phyloP scores from a whole-genome alignment of 371 early-diverging fungal species.

The Mortierella sp. region DNA sequence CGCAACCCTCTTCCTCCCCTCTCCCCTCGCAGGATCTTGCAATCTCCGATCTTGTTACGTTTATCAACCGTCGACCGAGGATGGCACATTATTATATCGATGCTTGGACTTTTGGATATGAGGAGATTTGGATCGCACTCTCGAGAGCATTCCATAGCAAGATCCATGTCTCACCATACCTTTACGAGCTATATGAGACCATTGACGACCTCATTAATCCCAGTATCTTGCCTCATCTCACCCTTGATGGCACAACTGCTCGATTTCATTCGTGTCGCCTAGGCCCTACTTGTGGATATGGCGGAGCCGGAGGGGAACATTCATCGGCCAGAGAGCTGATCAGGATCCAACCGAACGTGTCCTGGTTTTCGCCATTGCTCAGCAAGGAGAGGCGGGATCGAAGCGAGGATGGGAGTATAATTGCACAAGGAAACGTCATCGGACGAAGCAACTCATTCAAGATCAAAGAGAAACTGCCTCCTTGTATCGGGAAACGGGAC shows the following conservation, averaged over 20 bases:
- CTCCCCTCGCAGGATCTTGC: constrained; percentile 30
- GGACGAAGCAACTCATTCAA: constrained; percentile 13
- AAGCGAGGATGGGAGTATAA: background rate
- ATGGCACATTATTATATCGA: constrained; percentile 58
- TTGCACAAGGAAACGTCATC: constrained; percentile 17
- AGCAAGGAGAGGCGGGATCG: background rate
- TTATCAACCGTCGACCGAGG: constrained; percentile 38
- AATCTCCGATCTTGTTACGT: constrained; percentile 34
- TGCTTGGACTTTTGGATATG: constrained; percentile 61
- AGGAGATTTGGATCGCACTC: constrained; percentile 58
- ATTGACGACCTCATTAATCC: constrained; percentile 44
- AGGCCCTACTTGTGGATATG: constrained; percentile 38
- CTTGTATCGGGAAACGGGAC: constrained; percentile 27
- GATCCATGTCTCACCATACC: constrained; percentile 56
- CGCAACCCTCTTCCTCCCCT: no score
- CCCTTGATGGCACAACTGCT: constrained; percentile 32
- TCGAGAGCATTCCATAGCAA: constrained; percentile 41
- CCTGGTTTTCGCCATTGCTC: constrained; percentile 33
- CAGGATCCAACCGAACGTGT: constrained; percentile 48
- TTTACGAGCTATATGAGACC: constrained; percentile 49
- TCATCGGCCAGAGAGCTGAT: constrained; percentile 33
- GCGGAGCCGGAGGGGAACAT: constrained; percentile 41
- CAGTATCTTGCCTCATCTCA: constrained; percentile 31
- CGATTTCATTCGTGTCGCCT: constrained; percentile 49
- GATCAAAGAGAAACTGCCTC: constrained; percentile 30